These are phyloP conservation scores for Gentiana straminea DNA, from an alignment of 257 asterid genomes.

Conservation along the genomic window DNA sequence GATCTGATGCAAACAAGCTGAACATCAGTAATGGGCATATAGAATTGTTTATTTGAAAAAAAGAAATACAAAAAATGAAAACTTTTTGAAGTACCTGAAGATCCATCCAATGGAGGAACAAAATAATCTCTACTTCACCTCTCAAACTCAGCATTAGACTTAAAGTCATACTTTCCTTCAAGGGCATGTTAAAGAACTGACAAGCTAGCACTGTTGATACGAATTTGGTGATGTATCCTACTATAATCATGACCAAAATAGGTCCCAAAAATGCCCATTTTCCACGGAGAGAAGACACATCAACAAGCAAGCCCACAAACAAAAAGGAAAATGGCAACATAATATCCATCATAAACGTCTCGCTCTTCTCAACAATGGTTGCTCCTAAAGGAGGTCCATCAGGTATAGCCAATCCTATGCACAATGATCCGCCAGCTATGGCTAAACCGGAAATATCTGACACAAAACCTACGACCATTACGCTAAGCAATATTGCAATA, in stretches of 20 bases:
- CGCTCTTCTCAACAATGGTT: constrained; percentile 31
- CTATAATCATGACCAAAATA: constrained; percentile 30
- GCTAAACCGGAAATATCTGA: constrained; percentile 21
- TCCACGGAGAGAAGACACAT: constrained; percentile 38
- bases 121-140: constrained; percentile 66
- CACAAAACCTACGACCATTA: constrained; percentile 14
- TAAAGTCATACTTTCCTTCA: constrained; percentile 58
- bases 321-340: constrained; percentile 47
- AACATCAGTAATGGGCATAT: neutral
- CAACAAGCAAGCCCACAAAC: constrained; percentile 21
- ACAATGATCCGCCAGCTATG: constrained; percentile 21
- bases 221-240: constrained; percentile 24
- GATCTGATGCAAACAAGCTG: constrained; percentile 30
- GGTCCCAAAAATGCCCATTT: constrained; percentile 25
- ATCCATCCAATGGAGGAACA: constrained; percentile 63
- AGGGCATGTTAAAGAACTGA: constrained; percentile 29
- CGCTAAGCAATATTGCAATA: constrained; percentile 19
- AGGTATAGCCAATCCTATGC: constrained; percentile 27
- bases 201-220: constrained; percentile 27
- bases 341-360: constrained; percentile 39
- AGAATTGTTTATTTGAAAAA: neutral
- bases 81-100: constrained; percentile 28
- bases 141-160: constrained; percentile 55
- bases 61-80: neutral
- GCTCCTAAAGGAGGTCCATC: constrained; percentile 47